These are phyloP conservation scores for Sicyos edulis DNA, from an alignment of 306 rosid species.

Conservation along the genomic window DNA sequence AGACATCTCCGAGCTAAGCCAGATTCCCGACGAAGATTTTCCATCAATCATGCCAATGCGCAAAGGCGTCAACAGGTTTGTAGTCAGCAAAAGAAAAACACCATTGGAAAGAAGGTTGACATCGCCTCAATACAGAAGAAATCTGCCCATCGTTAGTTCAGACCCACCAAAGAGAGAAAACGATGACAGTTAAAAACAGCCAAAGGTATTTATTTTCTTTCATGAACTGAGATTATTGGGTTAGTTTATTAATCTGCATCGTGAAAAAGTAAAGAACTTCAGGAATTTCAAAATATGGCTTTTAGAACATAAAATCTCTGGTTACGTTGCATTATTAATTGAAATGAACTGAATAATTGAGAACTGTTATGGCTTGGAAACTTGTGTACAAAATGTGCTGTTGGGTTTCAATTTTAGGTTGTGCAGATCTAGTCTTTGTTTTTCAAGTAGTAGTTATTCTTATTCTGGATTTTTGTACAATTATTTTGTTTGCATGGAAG, in stretches of 20 bases:
- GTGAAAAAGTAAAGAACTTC: constrained; percentile 2
- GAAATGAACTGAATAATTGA: not conserved
- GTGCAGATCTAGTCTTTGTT: too few species aligned
- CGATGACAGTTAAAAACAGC: constrained; percentile 40
- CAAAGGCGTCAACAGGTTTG: constrained; percentile 94
- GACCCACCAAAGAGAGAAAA: constrained; percentile 57
- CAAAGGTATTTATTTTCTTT: not conserved
- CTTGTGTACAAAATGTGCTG: not conserved
- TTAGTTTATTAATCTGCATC: not conserved
- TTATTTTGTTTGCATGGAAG: too few species aligned
- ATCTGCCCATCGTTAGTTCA: constrained; percentile 74
- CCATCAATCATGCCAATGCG: constrained; percentile 99
- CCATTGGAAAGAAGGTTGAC: constrained; percentile 93
- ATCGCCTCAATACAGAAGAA: constrained; percentile 79
- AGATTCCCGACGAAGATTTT: constrained; percentile 97
- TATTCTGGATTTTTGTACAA: too few species aligned
- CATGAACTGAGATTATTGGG: constrained; percentile 17
- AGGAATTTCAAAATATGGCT: not conserved
- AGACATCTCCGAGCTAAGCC: constrained; percentile 93
- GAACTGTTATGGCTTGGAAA: not conserved
- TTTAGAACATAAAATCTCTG: not conserved
- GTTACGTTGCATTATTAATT: not conserved
- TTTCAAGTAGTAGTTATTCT: too few species aligned
- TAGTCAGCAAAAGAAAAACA: constrained; percentile 96
- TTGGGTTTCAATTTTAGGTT: not conserved